Percentiles rank a stretch among this genome's conserved stretches.
phyloP scores from a whole-genome alignment of 1,284 basidiomycete species.

The Cutaneotrichosporon cyanovorans region DNA sequence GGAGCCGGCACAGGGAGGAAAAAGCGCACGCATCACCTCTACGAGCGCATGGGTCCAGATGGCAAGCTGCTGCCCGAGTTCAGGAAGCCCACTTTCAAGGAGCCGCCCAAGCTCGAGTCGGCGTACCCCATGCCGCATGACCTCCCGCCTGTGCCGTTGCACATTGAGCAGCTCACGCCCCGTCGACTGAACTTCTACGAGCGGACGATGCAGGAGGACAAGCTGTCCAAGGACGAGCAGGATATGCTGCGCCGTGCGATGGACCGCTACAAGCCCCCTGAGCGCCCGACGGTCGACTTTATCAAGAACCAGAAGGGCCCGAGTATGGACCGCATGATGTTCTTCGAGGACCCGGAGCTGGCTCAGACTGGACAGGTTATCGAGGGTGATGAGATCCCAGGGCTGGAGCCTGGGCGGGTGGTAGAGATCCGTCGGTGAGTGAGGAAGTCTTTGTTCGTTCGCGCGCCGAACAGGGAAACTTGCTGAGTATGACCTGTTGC shows the following conservation, averaged over 20 bases:
- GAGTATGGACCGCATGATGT: constrained; percentile 8
- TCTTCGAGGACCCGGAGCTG: constrained; percentile 5
- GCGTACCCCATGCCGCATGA: not conserved
- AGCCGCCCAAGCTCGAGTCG: too few species aligned
- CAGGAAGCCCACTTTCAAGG: too few species aligned
- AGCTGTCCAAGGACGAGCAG: constrained; percentile 7
- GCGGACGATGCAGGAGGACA: constrained; percentile 6
- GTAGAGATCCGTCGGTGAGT: constrained; percentile 38
- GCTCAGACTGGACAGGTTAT: constrained; percentile 1
- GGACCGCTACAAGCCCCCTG: not conserved
- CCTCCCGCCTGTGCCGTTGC: constrained; percentile 1
- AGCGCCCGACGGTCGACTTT: constrained; percentile 3
- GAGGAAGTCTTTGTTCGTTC: too few species aligned
- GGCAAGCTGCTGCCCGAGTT: too few species aligned
- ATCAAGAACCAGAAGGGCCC: not conserved
- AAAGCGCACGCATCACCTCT: too few species aligned
- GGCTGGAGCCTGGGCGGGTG: constrained; percentile 30
- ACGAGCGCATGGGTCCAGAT: too few species aligned
- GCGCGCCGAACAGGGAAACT: too few species aligned
- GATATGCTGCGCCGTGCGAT: constrained; percentile 11
- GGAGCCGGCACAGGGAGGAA: too few species aligned
- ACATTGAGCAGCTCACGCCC: not conserved
- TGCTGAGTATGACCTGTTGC: not conserved
- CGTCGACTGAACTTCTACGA: not conserved
- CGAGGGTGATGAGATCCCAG: constrained; percentile 14